Evolutionary conservation across 2,329 filamentous ascomycete genomes (phyloP).

Genomic region (Neopestalotiopsis clavispora): DNA sequence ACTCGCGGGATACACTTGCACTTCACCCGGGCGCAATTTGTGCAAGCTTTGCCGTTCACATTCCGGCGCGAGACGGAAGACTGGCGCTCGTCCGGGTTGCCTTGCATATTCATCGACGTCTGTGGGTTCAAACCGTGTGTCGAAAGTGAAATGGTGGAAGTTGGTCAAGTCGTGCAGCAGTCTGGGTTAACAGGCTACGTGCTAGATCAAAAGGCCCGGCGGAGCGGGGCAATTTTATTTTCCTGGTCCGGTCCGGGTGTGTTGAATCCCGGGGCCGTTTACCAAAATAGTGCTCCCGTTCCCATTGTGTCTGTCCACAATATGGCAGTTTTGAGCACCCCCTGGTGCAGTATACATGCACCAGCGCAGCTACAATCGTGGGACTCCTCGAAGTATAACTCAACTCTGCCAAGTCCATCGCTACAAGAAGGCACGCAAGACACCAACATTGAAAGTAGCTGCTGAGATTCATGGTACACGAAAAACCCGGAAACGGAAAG

Average conservation of each 20-base stretch:
- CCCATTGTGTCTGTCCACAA: not conserved
- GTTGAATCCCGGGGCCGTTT: not conserved
- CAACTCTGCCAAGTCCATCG: not conserved
- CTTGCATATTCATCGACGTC: not conserved
- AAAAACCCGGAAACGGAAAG: not conserved
- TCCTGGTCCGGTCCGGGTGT: not conserved
- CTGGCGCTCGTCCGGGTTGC: not conserved
- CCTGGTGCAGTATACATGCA: not conserved
- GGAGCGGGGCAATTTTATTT: not conserved
- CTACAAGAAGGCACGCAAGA: not conserved
- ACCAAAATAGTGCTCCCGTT: not conserved
- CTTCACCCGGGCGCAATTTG: constrained; percentile 52
- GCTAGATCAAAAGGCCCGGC: not conserved
- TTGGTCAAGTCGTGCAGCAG: not conserved
- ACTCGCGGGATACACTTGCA: constrained; percentile 51
- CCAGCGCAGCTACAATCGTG: not conserved
- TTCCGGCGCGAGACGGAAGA: not conserved
- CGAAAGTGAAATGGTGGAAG: not conserved
- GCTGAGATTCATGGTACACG: not conserved
- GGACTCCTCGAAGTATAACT: not conserved
- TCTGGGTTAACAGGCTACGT: not conserved
- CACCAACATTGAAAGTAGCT: not conserved
- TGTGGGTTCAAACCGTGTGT: not conserved
- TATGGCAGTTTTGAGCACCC: not conserved
- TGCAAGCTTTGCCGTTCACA: constrained; percentile 40